phyloP scores from a whole-genome alignment of 805 yeast genomes.

The Phaffomyces opuntiae region DNA sequence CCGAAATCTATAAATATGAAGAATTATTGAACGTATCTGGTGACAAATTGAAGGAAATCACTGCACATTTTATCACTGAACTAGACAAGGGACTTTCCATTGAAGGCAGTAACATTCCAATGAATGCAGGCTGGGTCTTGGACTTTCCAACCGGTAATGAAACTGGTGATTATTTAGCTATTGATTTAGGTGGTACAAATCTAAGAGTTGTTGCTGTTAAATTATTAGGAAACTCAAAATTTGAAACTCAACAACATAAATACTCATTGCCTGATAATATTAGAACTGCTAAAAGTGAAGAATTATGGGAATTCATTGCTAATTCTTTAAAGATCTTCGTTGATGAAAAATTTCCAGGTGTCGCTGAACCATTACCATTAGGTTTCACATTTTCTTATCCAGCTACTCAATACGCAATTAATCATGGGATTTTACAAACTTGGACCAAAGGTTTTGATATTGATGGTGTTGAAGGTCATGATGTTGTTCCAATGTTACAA shows the following conservation, averaged over 20 bases:
- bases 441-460: slow-evolving; percentile 99
- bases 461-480: slow-evolving; percentile 86
- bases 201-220: slow-evolving; percentile 86
- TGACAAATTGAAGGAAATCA: slow-evolving; percentile 55
- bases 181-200: slow-evolving; percentile 97
- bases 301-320: slow-evolving; percentile 83
- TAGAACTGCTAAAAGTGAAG: slow-evolving; percentile 74
- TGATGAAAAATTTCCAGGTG: slow-evolving; percentile 62
- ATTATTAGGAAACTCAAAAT: slow-evolving; percentile 75
- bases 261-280: slow-evolving; percentile 69
- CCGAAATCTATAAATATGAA: slow-evolving; percentile 53
- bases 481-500: slow-evolving; percentile 90
- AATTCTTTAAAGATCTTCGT: slow-evolving; percentile 68
- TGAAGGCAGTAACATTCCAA: slow-evolving; percentile 83
- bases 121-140: slow-evolving; percentile 97
- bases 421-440: slow-evolving; percentile 81
- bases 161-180: slow-evolving; percentile 82
- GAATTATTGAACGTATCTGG: slow-evolving; percentile 53
- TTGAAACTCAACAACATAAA: slow-evolving; percentile 82
- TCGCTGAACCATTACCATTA: slow-evolving; percentile 55
- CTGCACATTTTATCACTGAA: slow-evolving; percentile 71
- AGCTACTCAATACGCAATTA: slow-evolving; percentile 73
- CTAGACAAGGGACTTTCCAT: slow-evolving; percentile 73
- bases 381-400: slow-evolving; percentile 97
- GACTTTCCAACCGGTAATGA: slow-evolving; percentile 91